phyloP scores from a whole-genome alignment of 768 basidiomycete species.

The Kwoniella shandongensis region DNA sequence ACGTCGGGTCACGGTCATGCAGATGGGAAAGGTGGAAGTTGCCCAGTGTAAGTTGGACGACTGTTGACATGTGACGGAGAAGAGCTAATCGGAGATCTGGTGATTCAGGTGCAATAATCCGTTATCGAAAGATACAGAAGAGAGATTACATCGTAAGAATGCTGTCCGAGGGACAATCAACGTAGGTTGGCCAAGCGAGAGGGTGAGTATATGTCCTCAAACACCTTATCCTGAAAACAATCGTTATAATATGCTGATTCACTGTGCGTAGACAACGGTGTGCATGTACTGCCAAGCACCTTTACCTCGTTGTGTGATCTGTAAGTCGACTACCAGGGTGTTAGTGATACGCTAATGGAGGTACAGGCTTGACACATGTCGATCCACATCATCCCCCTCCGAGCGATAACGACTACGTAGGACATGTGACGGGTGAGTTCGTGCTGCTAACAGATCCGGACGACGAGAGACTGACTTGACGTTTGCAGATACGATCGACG shows the following conservation, averaged over 20 bases:
- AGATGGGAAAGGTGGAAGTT: slow-evolving; percentile 18
- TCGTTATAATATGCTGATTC: background rate
- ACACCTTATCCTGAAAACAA: background rate
- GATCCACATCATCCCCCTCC: slow-evolving; percentile 18
- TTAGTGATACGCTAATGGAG: too few species aligned
- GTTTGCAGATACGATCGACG: slow-evolving; percentile 38
- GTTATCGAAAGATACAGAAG: slow-evolving; percentile 19
- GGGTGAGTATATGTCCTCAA: slow-evolving; percentile 33
- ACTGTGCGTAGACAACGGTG: slow-evolving; percentile 24
- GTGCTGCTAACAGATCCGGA: too few species aligned
- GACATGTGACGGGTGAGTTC: slow-evolving; percentile 16
- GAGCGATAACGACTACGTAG: slow-evolving; percentile 7
- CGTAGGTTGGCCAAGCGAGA: slow-evolving; percentile 36
- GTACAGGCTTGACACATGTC: slow-evolving; percentile 30
- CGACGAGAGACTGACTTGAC: background rate
- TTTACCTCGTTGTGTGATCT: slow-evolving; percentile 46
- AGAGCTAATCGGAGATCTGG: background rate
- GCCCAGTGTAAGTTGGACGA: slow-evolving; percentile 42
- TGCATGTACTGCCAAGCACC: slow-evolving; percentile 38
- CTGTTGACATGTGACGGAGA: background rate
- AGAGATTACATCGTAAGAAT: slow-evolving; percentile 36
- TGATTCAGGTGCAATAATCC: slow-evolving; percentile 31
- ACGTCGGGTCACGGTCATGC: slow-evolving; percentile 19
- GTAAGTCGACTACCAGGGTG: too few species aligned
- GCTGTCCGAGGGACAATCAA: slow-evolving; percentile 28